Percentiles rank a stretch among this genome's conserved stretches.
Conservation (phyloP, 495 filamentous ascomycete species). For the Penicillium ochrochloron region DNA sequence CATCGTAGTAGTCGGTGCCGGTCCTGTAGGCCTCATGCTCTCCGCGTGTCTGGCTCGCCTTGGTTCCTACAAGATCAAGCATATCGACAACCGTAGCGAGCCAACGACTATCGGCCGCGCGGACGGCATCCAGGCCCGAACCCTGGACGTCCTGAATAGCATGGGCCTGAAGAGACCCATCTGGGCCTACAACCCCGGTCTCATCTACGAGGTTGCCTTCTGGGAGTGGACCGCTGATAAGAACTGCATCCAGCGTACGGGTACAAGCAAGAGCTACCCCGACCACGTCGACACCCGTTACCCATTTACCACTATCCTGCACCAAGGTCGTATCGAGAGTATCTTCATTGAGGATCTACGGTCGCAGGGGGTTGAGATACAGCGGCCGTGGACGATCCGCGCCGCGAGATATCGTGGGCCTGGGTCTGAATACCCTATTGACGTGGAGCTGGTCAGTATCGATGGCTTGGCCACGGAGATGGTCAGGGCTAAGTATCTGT, state of each 20-base stretch:
- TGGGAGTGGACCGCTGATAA: background rate
- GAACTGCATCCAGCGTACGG: conserved; percentile 47
- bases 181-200: background rate
- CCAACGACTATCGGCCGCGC: background rate
- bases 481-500: conserved; percentile 57
- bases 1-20: background rate
- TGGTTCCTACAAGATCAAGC: background rate
- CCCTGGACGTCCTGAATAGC: background rate
- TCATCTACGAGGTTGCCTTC: background rate
- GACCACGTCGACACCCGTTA: conserved; percentile 58
- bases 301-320: conserved; percentile 58
- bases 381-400: conserved; percentile 55
- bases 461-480: conserved; percentile 29
- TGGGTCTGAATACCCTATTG: conserved; percentile 46
- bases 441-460: conserved; percentile 55
- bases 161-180: conserved; percentile 1
- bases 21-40: background rate
- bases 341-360: conserved; percentile 54
- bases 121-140: background rate
- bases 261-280: conserved; percentile 56
- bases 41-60: background rate
- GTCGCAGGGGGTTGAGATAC: conserved; percentile 40
- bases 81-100: background rate
- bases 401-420: background rate
- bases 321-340: conserved; percentile 59